Conservation (phyloP, 2,329 filamentous ascomycete species). For the Cytospora chrysosperma region DNA sequence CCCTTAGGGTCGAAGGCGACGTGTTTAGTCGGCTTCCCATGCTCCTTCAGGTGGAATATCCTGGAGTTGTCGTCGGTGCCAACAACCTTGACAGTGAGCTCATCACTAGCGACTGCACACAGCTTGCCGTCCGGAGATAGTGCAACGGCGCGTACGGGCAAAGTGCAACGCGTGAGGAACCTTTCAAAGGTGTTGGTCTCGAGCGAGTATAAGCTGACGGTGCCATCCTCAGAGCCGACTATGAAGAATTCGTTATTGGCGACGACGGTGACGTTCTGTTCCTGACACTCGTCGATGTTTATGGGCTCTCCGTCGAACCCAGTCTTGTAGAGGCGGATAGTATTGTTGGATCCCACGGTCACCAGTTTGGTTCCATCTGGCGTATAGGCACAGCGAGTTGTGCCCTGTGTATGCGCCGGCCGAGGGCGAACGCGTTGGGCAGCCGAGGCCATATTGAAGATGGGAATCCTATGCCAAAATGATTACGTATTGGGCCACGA, state of each 20-base stretch:
- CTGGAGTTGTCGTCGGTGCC: constrained; percentile 74
- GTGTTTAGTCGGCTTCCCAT: constrained; percentile 85
- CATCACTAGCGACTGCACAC: constrained; percentile 96
- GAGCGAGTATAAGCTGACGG: constrained; percentile 91
- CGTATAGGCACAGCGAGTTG: constrained; percentile 85
- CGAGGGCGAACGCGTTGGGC: constrained; percentile 57
- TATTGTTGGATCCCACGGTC: constrained; percentile 91
- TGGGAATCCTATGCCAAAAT: neutral
- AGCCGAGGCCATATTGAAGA: constrained; percentile 38
- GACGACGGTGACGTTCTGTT: constrained; percentile 78
- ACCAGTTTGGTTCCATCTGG: constrained; percentile 83
- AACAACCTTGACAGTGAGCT: constrained; percentile 87
- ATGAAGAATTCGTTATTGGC: constrained; percentile 81
- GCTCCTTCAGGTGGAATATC: constrained; percentile 77
- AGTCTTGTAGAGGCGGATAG: constrained; percentile 87
- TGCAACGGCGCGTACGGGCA: constrained; percentile 83
- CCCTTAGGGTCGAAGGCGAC: constrained; percentile 83
- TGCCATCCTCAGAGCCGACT: constrained; percentile 89
- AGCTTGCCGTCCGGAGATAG: constrained; percentile 79
- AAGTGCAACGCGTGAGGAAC: constrained; percentile 77
- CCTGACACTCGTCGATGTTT: constrained; percentile 87
- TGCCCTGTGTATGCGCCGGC: constrained; percentile 79
- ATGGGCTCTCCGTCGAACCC: constrained; percentile 89
- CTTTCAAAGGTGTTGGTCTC: constrained; percentile 71
- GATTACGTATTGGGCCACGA: neutral